phyloP scores from a whole-genome alignment of 108 stramenopile genomes.

The Pseudonitzschia multiseries region DNA sequence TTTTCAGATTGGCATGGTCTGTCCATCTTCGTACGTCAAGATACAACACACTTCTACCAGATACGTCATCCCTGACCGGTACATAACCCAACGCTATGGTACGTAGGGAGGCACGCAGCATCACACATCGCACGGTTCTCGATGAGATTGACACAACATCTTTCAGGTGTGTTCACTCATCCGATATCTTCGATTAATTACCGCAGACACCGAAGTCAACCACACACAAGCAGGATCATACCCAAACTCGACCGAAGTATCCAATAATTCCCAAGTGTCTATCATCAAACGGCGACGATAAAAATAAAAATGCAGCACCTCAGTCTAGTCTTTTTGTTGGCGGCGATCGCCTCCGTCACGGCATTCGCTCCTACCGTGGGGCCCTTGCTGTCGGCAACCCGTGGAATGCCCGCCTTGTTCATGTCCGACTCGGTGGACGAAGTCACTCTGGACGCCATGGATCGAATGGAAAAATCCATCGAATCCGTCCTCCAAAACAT shows the following conservation, averaged over 20 bases:
- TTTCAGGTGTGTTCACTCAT: too few relatives aligned
- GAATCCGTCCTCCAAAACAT: conserved; percentile 71
- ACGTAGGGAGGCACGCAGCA: background rate
- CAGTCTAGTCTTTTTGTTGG: conserved; percentile 5
- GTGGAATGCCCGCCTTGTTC: conserved; percentile 22
- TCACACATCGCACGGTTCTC: background rate
- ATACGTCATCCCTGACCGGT: background rate
- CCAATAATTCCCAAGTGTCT: too few relatives aligned
- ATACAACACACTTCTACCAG: too few relatives aligned
- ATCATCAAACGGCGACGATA: background rate
- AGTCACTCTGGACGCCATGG: conserved; percentile 61
- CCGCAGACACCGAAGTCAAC: too few relatives aligned
- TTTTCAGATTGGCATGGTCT: too few relatives aligned
- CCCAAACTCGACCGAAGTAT: too few relatives aligned
- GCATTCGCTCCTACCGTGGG: conserved; percentile 23
- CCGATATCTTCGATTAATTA: too few relatives aligned
- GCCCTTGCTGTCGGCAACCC: background rate
- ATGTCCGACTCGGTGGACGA: conserved; percentile 33
- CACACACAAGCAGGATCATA: too few relatives aligned
- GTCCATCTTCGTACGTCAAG: background rate
- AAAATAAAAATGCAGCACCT: conserved; percentile 16
- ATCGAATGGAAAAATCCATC: conserved; percentile 89
- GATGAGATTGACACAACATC: too few relatives aligned
- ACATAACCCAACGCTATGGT: background rate
- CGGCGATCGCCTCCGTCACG: conserved; percentile 4